Conservation (phyloP, 495 filamentous ascomycete species). For the Xanthoparmelia taractica region DNA sequence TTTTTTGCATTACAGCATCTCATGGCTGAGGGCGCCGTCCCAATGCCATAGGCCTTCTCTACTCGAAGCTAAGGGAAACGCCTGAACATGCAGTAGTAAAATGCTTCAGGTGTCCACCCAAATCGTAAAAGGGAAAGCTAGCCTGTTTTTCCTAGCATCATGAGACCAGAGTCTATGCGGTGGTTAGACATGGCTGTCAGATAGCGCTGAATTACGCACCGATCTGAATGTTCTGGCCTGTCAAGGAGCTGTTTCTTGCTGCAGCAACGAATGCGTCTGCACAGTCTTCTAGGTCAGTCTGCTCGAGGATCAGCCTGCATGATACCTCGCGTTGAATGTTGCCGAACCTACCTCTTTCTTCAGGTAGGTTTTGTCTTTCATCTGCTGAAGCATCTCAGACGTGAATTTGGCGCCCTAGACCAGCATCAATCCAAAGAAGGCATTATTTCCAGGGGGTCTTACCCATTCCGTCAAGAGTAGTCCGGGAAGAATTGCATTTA, state of each 20-base stretch:
- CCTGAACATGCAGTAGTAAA: background rate
- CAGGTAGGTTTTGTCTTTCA: constrained; percentile 35
- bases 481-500: constrained; percentile 63
- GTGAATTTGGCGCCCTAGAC: constrained; percentile 41
- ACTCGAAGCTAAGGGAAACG: background rate
- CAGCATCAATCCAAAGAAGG: constrained; percentile 4
- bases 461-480: constrained; percentile 69
- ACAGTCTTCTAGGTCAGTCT: constrained; percentile 51
- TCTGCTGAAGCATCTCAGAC: constrained; percentile 35
- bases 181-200: background rate
- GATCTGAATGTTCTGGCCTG: constrained; percentile 46
- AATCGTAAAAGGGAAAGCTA: background rate
- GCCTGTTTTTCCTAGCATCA: constrained; percentile 9
- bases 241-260: constrained; percentile 52
- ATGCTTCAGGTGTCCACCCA: background rate
- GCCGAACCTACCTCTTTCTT: constrained; percentile 35
- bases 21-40: background rate
- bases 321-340: background rate
- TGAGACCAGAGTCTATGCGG: constrained; percentile 13
- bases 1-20: background rate
- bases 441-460: constrained; percentile 16
- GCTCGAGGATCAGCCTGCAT: constrained; percentile 3
- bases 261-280: constrained; percentile 46
- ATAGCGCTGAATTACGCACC: constrained; percentile 32
- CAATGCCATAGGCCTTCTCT: background rate